These are phyloP conservation scores for Terfezia claveryi DNA, from an alignment of 495 filamentous ascomycete genomes.

Conservation along the genomic window DNA sequence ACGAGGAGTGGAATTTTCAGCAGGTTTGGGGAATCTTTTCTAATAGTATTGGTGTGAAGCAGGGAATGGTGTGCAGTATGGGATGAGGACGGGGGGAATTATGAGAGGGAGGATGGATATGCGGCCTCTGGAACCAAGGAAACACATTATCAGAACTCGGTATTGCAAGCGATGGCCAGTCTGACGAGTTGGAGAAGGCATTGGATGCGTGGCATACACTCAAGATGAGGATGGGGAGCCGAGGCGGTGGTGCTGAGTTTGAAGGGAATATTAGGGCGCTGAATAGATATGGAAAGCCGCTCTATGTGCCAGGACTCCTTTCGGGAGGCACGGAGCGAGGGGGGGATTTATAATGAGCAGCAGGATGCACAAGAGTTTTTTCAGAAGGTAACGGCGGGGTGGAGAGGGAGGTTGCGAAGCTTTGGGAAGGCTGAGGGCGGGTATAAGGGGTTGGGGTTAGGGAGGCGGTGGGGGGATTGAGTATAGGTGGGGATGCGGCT, in stretches of 20 bases:
- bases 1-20: too few relatives aligned
- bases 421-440: slow-evolving; percentile 22
- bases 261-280: slow-evolving; percentile 10
- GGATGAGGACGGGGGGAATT: background rate
- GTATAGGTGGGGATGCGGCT: slow-evolving; percentile 1
- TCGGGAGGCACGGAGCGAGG: slow-evolving; percentile 5
- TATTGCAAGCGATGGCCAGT: slow-evolving; percentile 58
- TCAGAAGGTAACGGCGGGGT: slow-evolving; percentile 66
- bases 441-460: slow-evolving; percentile 2
- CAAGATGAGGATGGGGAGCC: slow-evolving; percentile 4
- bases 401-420: slow-evolving; percentile 47
- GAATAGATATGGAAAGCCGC: background rate
- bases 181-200: slow-evolving; percentile 20
- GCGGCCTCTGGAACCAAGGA: slow-evolving; percentile 68
- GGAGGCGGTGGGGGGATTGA: slow-evolving; percentile 10
- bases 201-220: slow-evolving; percentile 3
- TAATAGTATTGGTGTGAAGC: too few relatives aligned
- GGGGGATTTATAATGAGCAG: slow-evolving; percentile 33
- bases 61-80: too few relatives aligned
- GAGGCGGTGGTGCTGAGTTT: too few relatives aligned
- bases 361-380: slow-evolving; percentile 98
- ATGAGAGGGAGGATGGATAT: slow-evolving; percentile 2
- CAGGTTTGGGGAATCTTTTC: too few relatives aligned
- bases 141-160: slow-evolving; percentile 94
- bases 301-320: background rate